phyloP scores from a whole-genome alignment of 345 rosid genomes.

The Lenwebbia sp. region DNA sequence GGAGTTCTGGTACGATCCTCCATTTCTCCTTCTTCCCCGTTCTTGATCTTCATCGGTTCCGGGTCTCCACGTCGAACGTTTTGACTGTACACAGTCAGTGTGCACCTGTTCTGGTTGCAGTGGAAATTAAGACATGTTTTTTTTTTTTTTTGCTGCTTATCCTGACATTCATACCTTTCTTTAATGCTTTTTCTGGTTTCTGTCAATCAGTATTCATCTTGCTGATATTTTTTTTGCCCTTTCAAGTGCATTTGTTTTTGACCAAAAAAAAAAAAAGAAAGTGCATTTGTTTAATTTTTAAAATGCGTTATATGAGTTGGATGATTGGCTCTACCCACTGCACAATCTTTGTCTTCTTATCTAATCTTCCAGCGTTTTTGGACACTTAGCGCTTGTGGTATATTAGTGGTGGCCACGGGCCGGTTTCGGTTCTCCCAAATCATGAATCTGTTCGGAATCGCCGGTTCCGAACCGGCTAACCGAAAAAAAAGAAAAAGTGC shows the following conservation, averaged over 20 bases:
- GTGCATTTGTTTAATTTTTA: not conserved
- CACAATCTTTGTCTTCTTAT: not conserved
- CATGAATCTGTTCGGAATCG: too few species aligned
- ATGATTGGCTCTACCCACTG: not conserved
- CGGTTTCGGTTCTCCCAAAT: too few species aligned
- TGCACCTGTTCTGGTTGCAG: not conserved
- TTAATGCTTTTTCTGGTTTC: not conserved
- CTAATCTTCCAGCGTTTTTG: not conserved
- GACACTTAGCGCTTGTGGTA: not conserved
- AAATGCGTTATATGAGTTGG: not conserved
- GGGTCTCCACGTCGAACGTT: not conserved
- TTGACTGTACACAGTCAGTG: too few species aligned
- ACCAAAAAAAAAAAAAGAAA: too few species aligned
- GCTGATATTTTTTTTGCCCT: not conserved
- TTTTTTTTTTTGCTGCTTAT: not conserved
- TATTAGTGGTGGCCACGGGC: too few species aligned
- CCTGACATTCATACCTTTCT: not conserved
- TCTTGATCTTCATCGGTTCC: not conserved
- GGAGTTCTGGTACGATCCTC: not conserved
- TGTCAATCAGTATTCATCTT: not conserved
- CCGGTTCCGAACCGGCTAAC: too few species aligned
- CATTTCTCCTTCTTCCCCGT: not conserved
- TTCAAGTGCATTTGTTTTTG: not conserved
- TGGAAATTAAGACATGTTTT: not conserved
- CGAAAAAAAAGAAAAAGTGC: too few species aligned